Evolutionary conservation across 2,329 filamentous ascomycete genomes (phyloP).

Genomic region (Aspergillus ruber): DNA sequence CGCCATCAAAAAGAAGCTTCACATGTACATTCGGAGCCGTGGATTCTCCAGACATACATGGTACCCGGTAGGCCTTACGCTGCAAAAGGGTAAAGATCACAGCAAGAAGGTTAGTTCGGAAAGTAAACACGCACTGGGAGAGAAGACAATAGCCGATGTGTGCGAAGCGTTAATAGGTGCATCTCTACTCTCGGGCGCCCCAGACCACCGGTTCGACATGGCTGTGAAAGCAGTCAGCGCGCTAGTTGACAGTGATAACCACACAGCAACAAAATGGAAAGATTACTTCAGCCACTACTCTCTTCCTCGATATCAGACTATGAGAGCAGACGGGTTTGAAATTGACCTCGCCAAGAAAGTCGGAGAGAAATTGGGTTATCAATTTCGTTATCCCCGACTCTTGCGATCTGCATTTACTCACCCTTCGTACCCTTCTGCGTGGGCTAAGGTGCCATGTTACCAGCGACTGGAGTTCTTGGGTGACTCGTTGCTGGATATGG

Average conservation of each 20-base stretch:
- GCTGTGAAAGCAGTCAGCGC: conserved; percentile 52
- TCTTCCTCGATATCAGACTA: conserved; percentile 64
- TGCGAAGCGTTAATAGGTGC: conserved; percentile 93
- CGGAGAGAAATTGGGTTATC: conserved; percentile 53
- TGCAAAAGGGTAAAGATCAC: conserved; percentile 65
- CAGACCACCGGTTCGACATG: conserved; percentile 48
- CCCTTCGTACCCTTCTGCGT: conserved; percentile 68
- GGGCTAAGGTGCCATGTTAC: conserved; percentile 77
- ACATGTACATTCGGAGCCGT: conserved; percentile 75
- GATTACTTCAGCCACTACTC: conserved; percentile 68
- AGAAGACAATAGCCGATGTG: conserved; percentile 91
- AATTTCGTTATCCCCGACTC: conserved; percentile 68
- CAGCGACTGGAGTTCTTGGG: conserved; percentile 90
- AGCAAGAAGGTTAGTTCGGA: conserved; percentile 41
- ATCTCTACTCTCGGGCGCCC: conserved; percentile 55
- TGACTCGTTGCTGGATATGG: conserved; percentile 82
- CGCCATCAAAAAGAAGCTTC: conserved; percentile 58
- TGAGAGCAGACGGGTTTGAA: conserved; percentile 58
- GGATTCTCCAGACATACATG: conserved; percentile 74
- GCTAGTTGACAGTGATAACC: conserved; percentile 63
- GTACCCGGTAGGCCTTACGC: conserved; percentile 75
- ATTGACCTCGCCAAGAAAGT: conserved; percentile 61
- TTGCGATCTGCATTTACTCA: conserved; percentile 83
- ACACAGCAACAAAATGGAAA: conserved; percentile 60
- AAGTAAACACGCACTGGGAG: conserved; percentile 60